Percentiles rank a stretch among this genome's conserved stretches.
Evolutionary conservation across 2,329 filamentous ascomycete species (phyloP).

Genomic region (Verticillium longisporum): DNA sequence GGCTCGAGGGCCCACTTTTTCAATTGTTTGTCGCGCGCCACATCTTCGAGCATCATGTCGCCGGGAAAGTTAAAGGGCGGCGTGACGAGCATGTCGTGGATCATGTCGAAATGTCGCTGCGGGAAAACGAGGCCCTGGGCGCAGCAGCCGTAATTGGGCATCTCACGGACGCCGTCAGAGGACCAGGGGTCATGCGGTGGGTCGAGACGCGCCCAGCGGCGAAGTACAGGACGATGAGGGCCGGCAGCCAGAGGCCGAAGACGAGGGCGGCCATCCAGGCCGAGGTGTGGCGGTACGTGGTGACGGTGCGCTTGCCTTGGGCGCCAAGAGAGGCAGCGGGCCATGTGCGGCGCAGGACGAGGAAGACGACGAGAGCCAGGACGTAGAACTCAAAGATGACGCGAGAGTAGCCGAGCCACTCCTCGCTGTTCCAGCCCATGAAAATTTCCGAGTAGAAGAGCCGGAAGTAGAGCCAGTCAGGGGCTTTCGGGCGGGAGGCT

Average conservation of each 20-base stretch:
- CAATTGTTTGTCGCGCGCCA: slow-evolving; percentile 19
- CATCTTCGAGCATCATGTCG: slow-evolving; percentile 27
- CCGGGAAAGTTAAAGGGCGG: slow-evolving; percentile 25
- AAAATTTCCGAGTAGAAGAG: slow-evolving; percentile 30
- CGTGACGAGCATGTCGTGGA: slow-evolving; percentile 19
- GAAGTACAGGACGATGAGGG: slow-evolving; percentile 22
- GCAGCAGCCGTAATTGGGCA: slow-evolving; percentile 30
- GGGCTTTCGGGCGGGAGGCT: slow-evolving; percentile 10
- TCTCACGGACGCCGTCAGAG: slow-evolving; percentile 20
- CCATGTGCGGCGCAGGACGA: slow-evolving; percentile 1
- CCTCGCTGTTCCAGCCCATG: slow-evolving; percentile 30
- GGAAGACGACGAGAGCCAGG: slow-evolving; percentile 12
- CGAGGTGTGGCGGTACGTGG: slow-evolving; percentile 13
- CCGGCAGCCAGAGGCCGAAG: slow-evolving; percentile 23
- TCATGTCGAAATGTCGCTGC: slow-evolving; percentile 17
- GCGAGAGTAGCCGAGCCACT: slow-evolving; percentile 20
- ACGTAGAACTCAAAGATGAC: slow-evolving; percentile 19
- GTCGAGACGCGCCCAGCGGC: slow-evolving; percentile 19
- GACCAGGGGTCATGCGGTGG: slow-evolving; percentile 14
- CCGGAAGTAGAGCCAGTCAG: slow-evolving; percentile 26
- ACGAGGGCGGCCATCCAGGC: slow-evolving; percentile 13
- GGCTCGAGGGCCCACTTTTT: slow-evolving; percentile 29
- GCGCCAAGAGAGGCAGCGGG: not conserved
- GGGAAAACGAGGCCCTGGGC: slow-evolving; percentile 29
- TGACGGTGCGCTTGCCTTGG: not conserved